phyloP scores from a whole-genome alignment of 1,139 yeast genomes.

The Suhomyces terraborum region DNA sequence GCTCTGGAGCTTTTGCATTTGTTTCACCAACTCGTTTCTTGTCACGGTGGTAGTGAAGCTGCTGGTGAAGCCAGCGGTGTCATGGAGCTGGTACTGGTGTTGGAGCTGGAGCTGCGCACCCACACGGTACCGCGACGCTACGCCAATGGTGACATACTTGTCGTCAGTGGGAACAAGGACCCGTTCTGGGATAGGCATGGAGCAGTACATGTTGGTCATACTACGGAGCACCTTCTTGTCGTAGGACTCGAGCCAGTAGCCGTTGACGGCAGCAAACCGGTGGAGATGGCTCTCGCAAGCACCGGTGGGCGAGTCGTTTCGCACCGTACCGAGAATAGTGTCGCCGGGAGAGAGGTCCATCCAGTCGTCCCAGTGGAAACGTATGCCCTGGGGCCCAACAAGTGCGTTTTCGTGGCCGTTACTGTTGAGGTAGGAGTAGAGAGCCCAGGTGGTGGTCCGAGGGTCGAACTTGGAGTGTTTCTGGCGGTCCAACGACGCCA shows the following conservation, averaged over 20 bases:
- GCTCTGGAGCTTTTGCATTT: slow-evolving; percentile 5
- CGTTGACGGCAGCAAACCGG: slow-evolving; percentile 33
- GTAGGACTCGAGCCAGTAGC: slow-evolving; percentile 41
- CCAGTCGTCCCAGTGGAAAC: slow-evolving; percentile 51
- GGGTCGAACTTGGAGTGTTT: slow-evolving; percentile 32
- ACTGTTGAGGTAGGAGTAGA: slow-evolving; percentile 23
- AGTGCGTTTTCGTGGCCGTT: slow-evolving; percentile 12
- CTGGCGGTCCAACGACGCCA: slow-evolving; percentile 28
- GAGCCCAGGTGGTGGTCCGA: slow-evolving; percentile 24
- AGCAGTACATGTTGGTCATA: slow-evolving; percentile 39
- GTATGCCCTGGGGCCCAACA: slow-evolving; percentile 26
- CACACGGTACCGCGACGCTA: slow-evolving; percentile 29
- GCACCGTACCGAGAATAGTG: slow-evolving; percentile 22
- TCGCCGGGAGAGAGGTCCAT: slow-evolving; percentile 35
- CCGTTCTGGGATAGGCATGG: slow-evolving; percentile 33
- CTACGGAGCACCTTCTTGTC: slow-evolving; percentile 37
- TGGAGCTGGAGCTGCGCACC: slow-evolving; percentile 18
- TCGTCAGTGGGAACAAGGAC: slow-evolving; percentile 31
- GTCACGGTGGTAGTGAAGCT: too few species aligned
- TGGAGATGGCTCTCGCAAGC: slow-evolving; percentile 26
- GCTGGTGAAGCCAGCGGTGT: too few species aligned
- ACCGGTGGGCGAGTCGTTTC: slow-evolving; percentile 26
- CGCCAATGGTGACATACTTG: slow-evolving; percentile 33
- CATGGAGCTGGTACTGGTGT: background rate
- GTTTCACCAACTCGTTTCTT: slow-evolving; percentile 7